These are phyloP conservation scores for Lichina pygmaea DNA, from an alignment of 495 filamentous ascomycete species.

Conservation along the genomic window DNA sequence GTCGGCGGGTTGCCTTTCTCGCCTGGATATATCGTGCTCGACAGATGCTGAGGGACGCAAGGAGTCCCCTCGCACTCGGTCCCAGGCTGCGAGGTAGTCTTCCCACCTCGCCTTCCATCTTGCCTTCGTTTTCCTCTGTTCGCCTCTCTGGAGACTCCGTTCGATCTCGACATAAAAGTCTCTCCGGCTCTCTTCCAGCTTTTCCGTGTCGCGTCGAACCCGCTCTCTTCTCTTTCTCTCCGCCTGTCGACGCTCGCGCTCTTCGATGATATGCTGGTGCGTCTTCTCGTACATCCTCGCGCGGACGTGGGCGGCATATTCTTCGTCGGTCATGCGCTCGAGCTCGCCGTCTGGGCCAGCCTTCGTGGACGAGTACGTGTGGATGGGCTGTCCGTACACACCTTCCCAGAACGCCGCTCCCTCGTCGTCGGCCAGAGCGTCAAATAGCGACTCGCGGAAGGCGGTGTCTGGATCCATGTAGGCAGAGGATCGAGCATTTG, in stretches of 20 bases:
- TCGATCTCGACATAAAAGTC: conserved; percentile 13
- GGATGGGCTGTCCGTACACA: conserved; percentile 84
- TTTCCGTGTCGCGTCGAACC: background rate
- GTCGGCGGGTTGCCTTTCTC: background rate
- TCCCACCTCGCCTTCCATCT: conserved; percentile 31
- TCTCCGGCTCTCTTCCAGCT: conserved; percentile 1
- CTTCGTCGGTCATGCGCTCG: conserved; percentile 72
- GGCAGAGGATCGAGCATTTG: conserved; percentile 13
- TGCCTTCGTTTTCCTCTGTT: conserved; percentile 20
- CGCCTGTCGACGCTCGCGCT: conserved; percentile 11
- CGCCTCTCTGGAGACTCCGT: conserved; percentile 23
- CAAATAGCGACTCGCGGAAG: conserved; percentile 90
- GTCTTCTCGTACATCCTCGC: conserved; percentile 84
- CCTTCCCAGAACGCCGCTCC: conserved; percentile 83
- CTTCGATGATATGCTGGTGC: conserved; percentile 31
- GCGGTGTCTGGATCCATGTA: conserved; percentile 33
- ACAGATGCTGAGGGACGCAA: too few species aligned
- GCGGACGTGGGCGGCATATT: conserved; percentile 66
- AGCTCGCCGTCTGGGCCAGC: conserved; percentile 26
- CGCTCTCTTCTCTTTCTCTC: conserved; percentile 13
- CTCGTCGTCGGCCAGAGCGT: conserved; percentile 96
- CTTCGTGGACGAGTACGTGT: conserved; percentile 25
- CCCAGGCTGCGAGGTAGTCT: conserved; percentile 36
- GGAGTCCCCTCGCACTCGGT: conserved; percentile 5
- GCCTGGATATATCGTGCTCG: background rate